phyloP scores from a whole-genome alignment of 2,329 filamentous ascomycete genomes.

The Fusarium albidum region DNA sequence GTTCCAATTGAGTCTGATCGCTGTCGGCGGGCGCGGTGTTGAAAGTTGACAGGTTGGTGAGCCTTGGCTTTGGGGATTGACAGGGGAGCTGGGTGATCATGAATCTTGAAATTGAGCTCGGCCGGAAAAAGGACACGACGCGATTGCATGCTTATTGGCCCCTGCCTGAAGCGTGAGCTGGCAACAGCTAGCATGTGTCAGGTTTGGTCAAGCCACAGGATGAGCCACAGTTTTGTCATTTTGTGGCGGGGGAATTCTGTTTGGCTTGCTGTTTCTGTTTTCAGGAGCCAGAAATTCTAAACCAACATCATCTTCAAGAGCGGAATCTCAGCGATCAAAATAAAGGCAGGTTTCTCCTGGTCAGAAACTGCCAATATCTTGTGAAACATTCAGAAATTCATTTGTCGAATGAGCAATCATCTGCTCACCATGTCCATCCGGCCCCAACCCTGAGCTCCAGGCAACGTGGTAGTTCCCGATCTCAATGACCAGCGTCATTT shows the following conservation, averaged over 20 bases:
- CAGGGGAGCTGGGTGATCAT: conserved; percentile 37
- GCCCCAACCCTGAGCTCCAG: no score
- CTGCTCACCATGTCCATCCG: no score
- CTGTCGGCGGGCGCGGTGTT: conserved; percentile 17
- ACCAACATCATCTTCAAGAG: neutral
- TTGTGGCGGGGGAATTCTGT: conserved; percentile 7
- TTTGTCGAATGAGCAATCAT: no score
- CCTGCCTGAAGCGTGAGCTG: conserved; percentile 20
- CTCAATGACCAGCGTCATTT: no score
- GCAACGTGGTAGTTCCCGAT: no score
- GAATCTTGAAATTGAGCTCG: conserved; percentile 34
- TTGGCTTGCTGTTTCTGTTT: neutral
- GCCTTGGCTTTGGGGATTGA: conserved; percentile 23
- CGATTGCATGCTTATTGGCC: conserved; percentile 43
- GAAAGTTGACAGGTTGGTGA: conserved; percentile 11
- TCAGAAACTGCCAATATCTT: no score
- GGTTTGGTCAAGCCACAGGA: conserved; percentile 8
- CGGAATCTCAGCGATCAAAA: neutral
- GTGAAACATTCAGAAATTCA: no score
- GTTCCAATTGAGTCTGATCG: conserved; percentile 28
- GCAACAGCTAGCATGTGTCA: conserved; percentile 27
- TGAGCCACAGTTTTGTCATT: conserved; percentile 3
- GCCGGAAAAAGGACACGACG: conserved; percentile 44
- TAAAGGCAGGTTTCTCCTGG: neutral
- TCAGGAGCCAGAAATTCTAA: neutral